Percentiles rank a stretch among this genome's conserved stretches.
Evolutionary conservation across 2,329 filamentous ascomycete species (phyloP).

Genomic region (Xylaria multiplex): DNA sequence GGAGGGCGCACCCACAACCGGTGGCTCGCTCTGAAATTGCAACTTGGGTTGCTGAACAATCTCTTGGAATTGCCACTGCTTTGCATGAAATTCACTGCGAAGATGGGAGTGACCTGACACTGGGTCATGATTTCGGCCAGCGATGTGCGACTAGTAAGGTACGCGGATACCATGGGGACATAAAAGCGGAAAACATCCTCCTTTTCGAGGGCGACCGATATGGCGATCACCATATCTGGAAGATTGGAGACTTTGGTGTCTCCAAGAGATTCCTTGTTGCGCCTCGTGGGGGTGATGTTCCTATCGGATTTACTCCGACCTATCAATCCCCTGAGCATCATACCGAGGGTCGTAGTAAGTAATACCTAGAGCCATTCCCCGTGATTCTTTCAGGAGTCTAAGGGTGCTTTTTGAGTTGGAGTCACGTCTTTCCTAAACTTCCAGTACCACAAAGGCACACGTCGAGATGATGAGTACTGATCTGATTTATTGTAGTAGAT

Average conservation of each 20-base stretch:
- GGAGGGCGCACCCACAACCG: neutral
- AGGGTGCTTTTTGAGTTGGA: no score
- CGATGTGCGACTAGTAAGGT: neutral
- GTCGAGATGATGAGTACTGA: neutral
- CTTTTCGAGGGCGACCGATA: slow-evolving; percentile 12
- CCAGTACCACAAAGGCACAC: no score
- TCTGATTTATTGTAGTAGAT: neutral
- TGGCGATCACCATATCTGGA: slow-evolving; percentile 1
- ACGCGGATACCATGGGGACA: slow-evolving; percentile 4
- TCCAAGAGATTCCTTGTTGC: slow-evolving; percentile 7
- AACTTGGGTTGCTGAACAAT: no score
- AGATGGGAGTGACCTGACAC: no score
- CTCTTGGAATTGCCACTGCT: no score
- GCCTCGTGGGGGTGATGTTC: neutral
- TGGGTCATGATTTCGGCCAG: no score
- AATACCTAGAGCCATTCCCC: no score
- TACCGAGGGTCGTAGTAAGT: slow-evolving; percentile 14
- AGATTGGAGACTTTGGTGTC: slow-evolving; percentile 12
- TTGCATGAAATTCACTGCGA: no score
- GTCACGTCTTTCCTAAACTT: no score
- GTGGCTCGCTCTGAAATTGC: no score
- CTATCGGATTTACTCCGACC: neutral
- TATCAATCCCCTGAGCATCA: slow-evolving; percentile 12
- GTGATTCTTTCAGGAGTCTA: no score
- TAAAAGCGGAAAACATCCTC: slow-evolving; percentile 10